A percentile compares a stretch with the other conserved stretches of the same genome.
phyloP scores from a whole-genome alignment of 345 rosid genomes.

The Rhodamnia rubescens region DNA sequence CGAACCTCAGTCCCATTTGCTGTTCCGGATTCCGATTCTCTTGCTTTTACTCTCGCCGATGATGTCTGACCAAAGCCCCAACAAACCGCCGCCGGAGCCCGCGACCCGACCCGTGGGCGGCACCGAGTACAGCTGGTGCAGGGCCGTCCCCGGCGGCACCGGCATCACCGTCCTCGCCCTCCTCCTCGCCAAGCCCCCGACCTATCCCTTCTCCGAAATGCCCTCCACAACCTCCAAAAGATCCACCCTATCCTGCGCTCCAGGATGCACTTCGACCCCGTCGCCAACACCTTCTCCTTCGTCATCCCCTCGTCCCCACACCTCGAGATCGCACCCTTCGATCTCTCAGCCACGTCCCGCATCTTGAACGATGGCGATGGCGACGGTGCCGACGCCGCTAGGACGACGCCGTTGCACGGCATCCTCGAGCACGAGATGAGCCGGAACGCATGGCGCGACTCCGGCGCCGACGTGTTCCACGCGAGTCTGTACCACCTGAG shows the following conservation, averaged over 20 bases:
- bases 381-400: neutral
- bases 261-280: conserved; percentile 36
- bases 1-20: neutral
- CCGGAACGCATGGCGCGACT: conserved; percentile 41
- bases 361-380: conserved; percentile 8
- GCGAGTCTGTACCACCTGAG: conserved; percentile 40
- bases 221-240: conserved; percentile 48
- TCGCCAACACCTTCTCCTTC: conserved; percentile 46
- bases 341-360: conserved; percentile 38
- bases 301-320: conserved; percentile 26
- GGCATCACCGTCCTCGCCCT: conserved; percentile 75
- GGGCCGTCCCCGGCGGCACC: conserved; percentile 69
- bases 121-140: conserved; percentile 87
- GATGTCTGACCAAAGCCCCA: conserved; percentile 10
- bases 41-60: neutral
- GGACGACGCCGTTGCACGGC: conserved; percentile 16
- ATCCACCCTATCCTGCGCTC: conserved; percentile 72
- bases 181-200: conserved; percentile 32
- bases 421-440: conserved; percentile 71
- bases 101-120: conserved; percentile 43
- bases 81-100: conserved; percentile 11
- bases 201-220: conserved; percentile 27
- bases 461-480: conserved; percentile 20
- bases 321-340: conserved; percentile 33
- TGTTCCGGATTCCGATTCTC: neutral